Conservation (phyloP, 73 alveolate genomes). For the Effrenium voratum region DNA sequence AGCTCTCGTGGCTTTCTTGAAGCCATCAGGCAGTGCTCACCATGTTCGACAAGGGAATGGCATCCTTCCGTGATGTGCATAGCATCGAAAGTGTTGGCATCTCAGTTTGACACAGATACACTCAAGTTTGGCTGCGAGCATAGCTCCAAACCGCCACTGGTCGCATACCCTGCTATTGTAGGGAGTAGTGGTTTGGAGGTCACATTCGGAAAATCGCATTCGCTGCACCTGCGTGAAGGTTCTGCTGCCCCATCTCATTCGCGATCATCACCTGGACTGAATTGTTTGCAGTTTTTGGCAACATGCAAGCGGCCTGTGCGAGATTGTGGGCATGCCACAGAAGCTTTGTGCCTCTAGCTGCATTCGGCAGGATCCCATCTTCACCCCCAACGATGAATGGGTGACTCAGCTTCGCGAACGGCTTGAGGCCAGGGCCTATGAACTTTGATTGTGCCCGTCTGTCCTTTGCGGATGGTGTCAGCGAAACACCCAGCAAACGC, state of each 20-base stretch:
- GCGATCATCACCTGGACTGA: slow-evolving; percentile 83
- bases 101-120: slow-evolving; percentile 7
- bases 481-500: too few species aligned
- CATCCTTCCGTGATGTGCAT: slow-evolving; percentile 81
- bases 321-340: not conserved
- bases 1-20: not conserved
- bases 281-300: not conserved
- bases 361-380: slow-evolving; percentile 55
- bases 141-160: too few species aligned
- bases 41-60: slow-evolving; percentile 89
- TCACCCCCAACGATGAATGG: slow-evolving; percentile 68
- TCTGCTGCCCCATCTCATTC: slow-evolving; percentile 72
- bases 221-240: slow-evolving; percentile 41
- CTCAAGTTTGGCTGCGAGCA: too few species aligned
- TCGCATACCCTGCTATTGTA: too few species aligned
- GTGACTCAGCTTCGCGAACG: slow-evolving; percentile 67
- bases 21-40: slow-evolving; percentile 35
- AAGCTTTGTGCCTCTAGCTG: not conserved
- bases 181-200: too few species aligned
- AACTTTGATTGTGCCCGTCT: too few species aligned
- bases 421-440: slow-evolving; percentile 26
- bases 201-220: too few species aligned
- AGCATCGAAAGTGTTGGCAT: slow-evolving; percentile 57
- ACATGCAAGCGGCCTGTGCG: not conserved
- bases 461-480: too few species aligned